These are phyloP conservation scores for Colletotrichum sidae DNA, from an alignment of 2,329 filamentous ascomycete genomes.

Conservation along the genomic window DNA sequence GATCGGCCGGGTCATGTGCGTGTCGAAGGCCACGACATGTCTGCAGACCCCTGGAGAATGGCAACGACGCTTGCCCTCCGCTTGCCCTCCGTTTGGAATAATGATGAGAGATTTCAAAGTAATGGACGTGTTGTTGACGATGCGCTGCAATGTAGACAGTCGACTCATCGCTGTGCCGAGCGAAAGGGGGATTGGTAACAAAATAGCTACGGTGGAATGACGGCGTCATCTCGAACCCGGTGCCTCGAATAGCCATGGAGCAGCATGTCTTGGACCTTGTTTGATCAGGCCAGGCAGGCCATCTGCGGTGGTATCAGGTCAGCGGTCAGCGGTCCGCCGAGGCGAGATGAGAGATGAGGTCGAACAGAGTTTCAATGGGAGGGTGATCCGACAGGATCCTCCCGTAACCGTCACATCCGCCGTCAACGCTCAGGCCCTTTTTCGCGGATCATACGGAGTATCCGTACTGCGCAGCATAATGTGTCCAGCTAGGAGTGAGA, in stretches of 20 bases:
- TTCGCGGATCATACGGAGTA: background rate
- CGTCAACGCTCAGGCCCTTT: background rate
- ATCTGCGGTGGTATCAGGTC: background rate
- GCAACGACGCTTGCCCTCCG: no score
- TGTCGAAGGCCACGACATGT: slow-evolving; percentile 13
- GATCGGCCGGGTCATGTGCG: slow-evolving; percentile 22
- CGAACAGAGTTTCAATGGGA: background rate
- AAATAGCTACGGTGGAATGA: background rate
- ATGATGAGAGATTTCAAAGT: no score
- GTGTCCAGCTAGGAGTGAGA: background rate
- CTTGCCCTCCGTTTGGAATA: no score
- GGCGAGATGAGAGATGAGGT: background rate
- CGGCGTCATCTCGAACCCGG: background rate
- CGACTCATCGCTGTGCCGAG: no score
- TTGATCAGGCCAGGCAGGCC: background rate
- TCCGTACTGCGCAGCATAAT: no score
- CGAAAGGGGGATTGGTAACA: no score
- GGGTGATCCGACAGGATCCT: background rate
- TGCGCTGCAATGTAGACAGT: no score
- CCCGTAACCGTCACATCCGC: no score
- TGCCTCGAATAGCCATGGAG: background rate
- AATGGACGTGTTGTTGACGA: no score
- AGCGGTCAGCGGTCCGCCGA: background rate
- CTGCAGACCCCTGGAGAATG: no score
- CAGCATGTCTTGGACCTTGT: slow-evolving; percentile 5